Conservation (phyloP, 1,139 yeast genomes). For the Kodamaea arcana region DNA sequence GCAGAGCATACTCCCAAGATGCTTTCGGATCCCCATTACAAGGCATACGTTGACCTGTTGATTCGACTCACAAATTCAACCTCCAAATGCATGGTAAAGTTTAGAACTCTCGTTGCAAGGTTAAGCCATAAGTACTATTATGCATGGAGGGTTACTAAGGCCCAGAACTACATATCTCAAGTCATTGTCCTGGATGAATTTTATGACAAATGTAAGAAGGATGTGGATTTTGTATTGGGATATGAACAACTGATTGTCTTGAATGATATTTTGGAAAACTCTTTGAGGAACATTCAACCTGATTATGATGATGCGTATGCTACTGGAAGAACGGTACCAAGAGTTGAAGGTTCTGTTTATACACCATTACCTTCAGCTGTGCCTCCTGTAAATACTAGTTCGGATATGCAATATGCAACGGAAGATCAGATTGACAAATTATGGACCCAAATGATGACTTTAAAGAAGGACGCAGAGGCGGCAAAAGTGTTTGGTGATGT, state of each 20-base stretch:
- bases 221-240: constrained; percentile 4
- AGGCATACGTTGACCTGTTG: constrained; percentile 7
- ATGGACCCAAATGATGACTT: constrained; percentile 29
- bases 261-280: constrained; percentile 7
- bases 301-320: neutral
- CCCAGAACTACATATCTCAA: constrained; percentile 21
- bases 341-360: neutral
- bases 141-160: constrained; percentile 51
- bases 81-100: constrained; percentile 6
- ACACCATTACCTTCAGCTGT: neutral
- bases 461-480: constrained; percentile 14
- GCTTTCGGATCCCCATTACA: constrained; percentile 7
- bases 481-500: neutral
- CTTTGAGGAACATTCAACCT: constrained; percentile 4
- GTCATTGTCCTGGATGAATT: constrained; percentile 9
- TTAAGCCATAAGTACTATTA: constrained; percentile 41
- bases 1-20: constrained; percentile 8
- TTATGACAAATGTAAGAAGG: constrained; percentile 6
- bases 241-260: constrained; percentile 5
- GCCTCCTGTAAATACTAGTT: neutral
- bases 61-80: constrained; percentile 4
- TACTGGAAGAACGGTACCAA: neutral
- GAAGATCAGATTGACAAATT: constrained; percentile 24
- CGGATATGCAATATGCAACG: constrained; percentile 8
- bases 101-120: constrained; percentile 9